Base-by-base conservation (phyloP, 306 rosid species). In the Chamaecrista fasciculata region DNA sequence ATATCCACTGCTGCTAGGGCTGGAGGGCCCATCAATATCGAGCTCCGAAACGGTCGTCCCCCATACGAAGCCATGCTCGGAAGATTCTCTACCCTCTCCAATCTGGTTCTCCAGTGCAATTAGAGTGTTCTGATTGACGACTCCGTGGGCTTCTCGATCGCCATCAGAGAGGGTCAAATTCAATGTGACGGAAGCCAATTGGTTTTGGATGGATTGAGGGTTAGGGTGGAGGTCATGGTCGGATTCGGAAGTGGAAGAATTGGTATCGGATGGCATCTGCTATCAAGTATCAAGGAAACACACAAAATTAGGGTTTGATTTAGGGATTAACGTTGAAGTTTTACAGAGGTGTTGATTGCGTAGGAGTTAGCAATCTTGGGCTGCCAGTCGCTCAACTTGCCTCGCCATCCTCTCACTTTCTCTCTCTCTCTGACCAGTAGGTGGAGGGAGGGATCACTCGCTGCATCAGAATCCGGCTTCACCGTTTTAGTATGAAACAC, bases 1-100 rank as follows among this genome's bases (percentile, higher is more conserved):
- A 76, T 94, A 94, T 15, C 97, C 99, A 66, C 97, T 91, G 59
- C 99, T 94, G 76, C 96, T 89, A 16, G 99, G 97, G 71, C 96
- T 94, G 44, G 88, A 80, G 5, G 83, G 86, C 11, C 76, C 80
- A 21, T 92, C 95, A 49, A 48, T 70, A 51, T 86, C 89, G 40
- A 75, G 55, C 79, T 90, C 96, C 67, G 87, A 84, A 83, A 39
- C 72, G 63, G 79, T 84, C 79, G 87, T 78, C 56, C 75, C 76
- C 87, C 88, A 78, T 25, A 52, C 62, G 11, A 80, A 63, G 18
- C 72, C 76, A 26, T 74, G 80, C 12, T 59, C 82, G 43, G 43
- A 60, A 18, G 69, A 72, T 75, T 67, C 82, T 56, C 64, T 48
- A 58, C 23, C 48, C 33, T 61, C 83, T 55, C 58, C 76, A 25